Base-by-base conservation (phyloP, 2,329 filamentous ascomycete genomes). In the Verticillium isaacii region DNA sequence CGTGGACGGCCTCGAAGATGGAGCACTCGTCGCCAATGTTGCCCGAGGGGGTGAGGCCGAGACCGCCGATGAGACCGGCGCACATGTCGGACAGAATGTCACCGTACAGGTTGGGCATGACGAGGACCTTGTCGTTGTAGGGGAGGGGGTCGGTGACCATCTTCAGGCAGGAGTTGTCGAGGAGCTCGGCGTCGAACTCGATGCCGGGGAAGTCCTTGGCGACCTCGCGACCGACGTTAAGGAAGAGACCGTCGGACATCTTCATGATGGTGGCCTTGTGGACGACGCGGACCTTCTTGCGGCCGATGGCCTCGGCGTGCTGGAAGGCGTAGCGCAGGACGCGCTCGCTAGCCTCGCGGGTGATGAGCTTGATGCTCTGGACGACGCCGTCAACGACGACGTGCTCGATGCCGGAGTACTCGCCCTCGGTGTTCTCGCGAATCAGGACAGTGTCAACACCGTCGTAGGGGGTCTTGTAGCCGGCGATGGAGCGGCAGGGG, bases 211-310 rank as follows among this genome's bases (percentile, higher is more conserved):
- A 99, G 75, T 98, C 93, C 87, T 96, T 96, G 78, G 92, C 85
- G 69, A 99, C 87, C 65, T 95, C 86, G 69, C 88, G 83, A 70
- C 90, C 95, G 66, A 90, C 92, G 78, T 86, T 91, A 70, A 99
- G 86, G 89, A 99, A 99, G 65, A 99, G 91, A 82, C 95, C 95
- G 78, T 99, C 95, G 75, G 90, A 94, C 92, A 97, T 96, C 89
- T 99, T 99, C 95, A 99, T 99, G 83, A 99, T 99, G 75, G 95
- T 98, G 77, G 95, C 95, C 88, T 99, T 99, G 90, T 99, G 95
- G 67, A 98, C 93, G 64, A 93, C 94, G 74, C 93, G 92, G 73
- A 98, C 94, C 90, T 97, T 97, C 77, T 88, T 93, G 84, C 92
- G 91, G 80, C 93, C 93, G 74, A 97, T 90, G 71, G 92, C 87